Conservation (phyloP, 441 rosid species). For the Gossypium aridum region DNA sequence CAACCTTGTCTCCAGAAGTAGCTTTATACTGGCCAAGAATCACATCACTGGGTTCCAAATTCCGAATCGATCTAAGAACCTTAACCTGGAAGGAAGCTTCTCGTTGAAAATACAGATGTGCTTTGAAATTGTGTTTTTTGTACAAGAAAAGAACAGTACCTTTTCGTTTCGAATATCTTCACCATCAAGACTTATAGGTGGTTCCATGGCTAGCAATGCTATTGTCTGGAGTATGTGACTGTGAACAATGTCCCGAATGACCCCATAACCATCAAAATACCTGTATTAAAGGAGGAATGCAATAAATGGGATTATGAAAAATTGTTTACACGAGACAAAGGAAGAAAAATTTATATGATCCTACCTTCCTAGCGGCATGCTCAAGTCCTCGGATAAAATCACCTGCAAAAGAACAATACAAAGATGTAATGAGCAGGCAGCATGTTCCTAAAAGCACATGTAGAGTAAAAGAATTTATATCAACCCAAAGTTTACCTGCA, state of each 20-base stretch:
- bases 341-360: neutral
- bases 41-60: conserved; percentile 49
- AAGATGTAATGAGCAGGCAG: conserved; percentile 11
- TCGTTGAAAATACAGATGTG: conserved; percentile 4
- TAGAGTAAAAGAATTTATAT: neutral
- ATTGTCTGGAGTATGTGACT: conserved; percentile 76
- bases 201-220: conserved; percentile 85
- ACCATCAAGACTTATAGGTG: conserved; percentile 73
- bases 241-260: conserved; percentile 69
- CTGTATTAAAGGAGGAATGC: conserved; percentile 22
- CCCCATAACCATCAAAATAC: conserved; percentile 81
- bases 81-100: conserved; percentile 44
- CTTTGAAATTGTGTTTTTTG: neutral
- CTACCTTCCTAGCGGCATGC: conserved; percentile 45
- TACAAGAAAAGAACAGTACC: conserved; percentile 26
- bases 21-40: conserved; percentile 72
- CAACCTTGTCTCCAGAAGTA: conserved; percentile 35
- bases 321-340: conserved; percentile 1
- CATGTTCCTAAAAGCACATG: neutral
- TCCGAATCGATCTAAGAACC: conserved; percentile 64
- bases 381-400: conserved; percentile 56
- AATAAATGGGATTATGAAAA: conserved; percentile 8
- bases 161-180: conserved; percentile 86
- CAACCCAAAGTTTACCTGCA: conserved; percentile 41
- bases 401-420: conserved; percentile 33